These are phyloP conservation scores for Macrolepiota albuminosa DNA, from an alignment of 768 basidiomycete species.

Conservation along the genomic window DNA sequence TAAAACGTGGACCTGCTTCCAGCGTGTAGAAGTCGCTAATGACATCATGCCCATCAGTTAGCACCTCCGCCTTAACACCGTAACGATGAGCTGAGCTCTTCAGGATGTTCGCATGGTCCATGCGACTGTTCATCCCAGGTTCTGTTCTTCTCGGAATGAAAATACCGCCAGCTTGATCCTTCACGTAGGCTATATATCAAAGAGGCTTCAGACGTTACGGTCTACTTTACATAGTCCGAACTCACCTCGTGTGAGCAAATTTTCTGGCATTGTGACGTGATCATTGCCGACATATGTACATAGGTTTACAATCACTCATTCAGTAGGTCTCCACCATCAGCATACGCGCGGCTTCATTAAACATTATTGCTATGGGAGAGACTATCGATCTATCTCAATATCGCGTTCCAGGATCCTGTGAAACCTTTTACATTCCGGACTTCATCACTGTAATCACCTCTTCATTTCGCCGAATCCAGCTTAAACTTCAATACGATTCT, in stretches of 20 bases:
- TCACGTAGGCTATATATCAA: neutral
- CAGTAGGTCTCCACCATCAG: no score
- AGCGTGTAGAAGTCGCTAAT: neutral
- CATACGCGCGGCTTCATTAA: neutral
- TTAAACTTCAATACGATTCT: neutral
- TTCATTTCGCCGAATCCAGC: conserved; percentile 5
- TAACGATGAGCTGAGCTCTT: neutral
- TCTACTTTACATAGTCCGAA: neutral
- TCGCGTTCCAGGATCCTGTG: conserved; percentile 30
- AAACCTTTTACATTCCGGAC: conserved; percentile 68
- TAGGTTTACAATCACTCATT: no score
- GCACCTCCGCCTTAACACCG: neutral
- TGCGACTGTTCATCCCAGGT: neutral
- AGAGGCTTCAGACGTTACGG: neutral
- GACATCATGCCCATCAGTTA: neutral
- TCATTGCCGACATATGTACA: no score
- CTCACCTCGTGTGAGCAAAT: neutral
- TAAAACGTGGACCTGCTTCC: neutral
- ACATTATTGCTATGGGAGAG: neutral
- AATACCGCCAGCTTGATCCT: neutral
- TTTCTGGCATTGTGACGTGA: no score
- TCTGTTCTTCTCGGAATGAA: neutral
- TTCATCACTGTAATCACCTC: conserved; percentile 49
- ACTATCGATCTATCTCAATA: conserved; percentile 20
- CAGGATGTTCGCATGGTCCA: neutral